Evolutionary conservation across 441 rosid species (phyloP).

Genomic region (Brassica balearica): DNA sequence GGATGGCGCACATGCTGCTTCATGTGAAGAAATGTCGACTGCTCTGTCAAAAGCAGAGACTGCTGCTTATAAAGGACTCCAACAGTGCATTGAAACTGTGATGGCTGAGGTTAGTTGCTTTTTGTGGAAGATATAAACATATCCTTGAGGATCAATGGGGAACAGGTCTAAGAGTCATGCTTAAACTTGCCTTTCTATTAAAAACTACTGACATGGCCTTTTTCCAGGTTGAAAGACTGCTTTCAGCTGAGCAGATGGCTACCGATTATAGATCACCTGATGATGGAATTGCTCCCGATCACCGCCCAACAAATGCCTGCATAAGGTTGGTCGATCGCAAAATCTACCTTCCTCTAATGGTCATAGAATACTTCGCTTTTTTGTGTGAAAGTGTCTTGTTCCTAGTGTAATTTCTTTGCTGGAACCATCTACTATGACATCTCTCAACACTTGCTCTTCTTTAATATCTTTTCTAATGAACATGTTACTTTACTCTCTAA

Average conservation of each 20-base stretch:
- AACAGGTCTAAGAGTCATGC: slow-evolving; percentile 2
- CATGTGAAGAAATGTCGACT: slow-evolving; percentile 99
- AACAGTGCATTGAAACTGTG: slow-evolving; percentile 13
- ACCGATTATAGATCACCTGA: slow-evolving; percentile 9
- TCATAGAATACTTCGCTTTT: slow-evolving; percentile 15
- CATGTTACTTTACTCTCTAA: slow-evolving; percentile 24
- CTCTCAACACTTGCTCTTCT: not conserved
- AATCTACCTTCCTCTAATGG: slow-evolving; percentile 14
- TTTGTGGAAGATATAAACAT: slow-evolving; percentile 21
- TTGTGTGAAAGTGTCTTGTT: slow-evolving; percentile 17
- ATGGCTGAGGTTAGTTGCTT: slow-evolving; percentile 66
- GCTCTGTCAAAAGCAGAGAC: slow-evolving; percentile 97
- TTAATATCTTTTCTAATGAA: slow-evolving; percentile 1
- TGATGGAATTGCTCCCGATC: slow-evolving; percentile 9
- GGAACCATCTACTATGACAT: not conserved
- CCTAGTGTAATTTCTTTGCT: slow-evolving; percentile 12
- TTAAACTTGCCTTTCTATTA: slow-evolving; percentile 20
- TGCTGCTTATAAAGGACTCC: slow-evolving; percentile 96
- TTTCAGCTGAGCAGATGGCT: slow-evolving; percentile 8
- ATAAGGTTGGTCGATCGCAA: slow-evolving; percentile 38
- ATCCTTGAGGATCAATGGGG: slow-evolving; percentile 32
- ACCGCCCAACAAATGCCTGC: slow-evolving; percentile 99
- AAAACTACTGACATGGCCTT: not conserved
- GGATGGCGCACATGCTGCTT: slow-evolving; percentile 98
- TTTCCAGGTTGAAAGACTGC: slow-evolving; percentile 66